Base-by-base conservation (phyloP, 1,139 yeast species). In the Candida mesenterica region DNA sequence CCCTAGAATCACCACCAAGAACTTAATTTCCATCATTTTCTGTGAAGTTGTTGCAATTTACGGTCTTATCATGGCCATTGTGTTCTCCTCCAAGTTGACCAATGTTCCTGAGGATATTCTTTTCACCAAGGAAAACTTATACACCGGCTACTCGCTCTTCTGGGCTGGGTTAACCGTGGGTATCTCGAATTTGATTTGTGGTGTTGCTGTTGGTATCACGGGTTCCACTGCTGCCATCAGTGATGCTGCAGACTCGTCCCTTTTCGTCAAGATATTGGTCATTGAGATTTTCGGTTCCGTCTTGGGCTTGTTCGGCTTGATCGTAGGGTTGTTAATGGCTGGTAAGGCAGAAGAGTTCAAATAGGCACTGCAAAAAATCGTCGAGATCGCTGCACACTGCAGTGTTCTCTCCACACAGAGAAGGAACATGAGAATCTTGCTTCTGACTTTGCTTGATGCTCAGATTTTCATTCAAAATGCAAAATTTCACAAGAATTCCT, bases 141-240 rank as follows among this genome's bases (percentile, higher is more conserved):
- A 87, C 65, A 94, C 98, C 8, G 97, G 95, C 7, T 92, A 79
- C 59, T 79, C 97, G 5, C 74, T 94, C 46, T 94, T 94, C 63
- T 94, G 99, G 99, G 98, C 97, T 18, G 99, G 99, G 15, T 57
- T 90, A 37, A 92, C 98, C 5, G 98, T 94, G 31, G 99, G 99
- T 30, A 61, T 86, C 23, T 81, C 95, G 52, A 94, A 94, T 62
- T 75, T 94, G 57, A 83, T 92, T 43, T 94, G 99, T 73, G 99
- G 99, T 65, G 73, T 94, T 42, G 92, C 97, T 8, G 99, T 94
- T 34, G 99, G 99, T 45, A 76, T 94, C 43, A 92, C 98, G 15
- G 99, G 99, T 33, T 83, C 97, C 18, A 92, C 97, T 19, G 98
- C 98, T 30, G 99, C 99, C 31, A 79, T 94, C 44, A 80, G 95